A percentile compares a stretch with the other conserved stretches of the same genome.
Evolutionary conservation across 2,329 filamentous ascomycete genomes (phyloP).

Genomic region (Bipolaris victoriae): DNA sequence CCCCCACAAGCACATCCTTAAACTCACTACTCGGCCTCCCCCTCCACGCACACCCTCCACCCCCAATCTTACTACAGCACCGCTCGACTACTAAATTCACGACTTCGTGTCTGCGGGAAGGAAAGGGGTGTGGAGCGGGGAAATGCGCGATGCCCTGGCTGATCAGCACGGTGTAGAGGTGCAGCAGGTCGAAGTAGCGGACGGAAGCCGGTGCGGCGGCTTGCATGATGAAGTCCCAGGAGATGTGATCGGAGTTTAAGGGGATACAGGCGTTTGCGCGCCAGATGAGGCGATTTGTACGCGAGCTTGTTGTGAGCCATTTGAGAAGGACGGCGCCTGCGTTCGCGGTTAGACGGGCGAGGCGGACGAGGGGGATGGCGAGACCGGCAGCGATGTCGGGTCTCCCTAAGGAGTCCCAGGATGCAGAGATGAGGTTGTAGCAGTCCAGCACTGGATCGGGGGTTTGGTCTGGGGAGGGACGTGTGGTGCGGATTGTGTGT

Average conservation of each 20-base stretch:
- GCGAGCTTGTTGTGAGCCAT: slow-evolving; percentile 31
- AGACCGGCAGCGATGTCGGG: slow-evolving; percentile 32
- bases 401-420: slow-evolving; percentile 36
- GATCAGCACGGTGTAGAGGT: slow-evolving; percentile 41
- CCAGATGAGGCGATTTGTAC: slow-evolving; percentile 36
- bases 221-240: slow-evolving; percentile 34
- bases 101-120: slow-evolving; percentile 26
- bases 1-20: slow-evolving; percentile 30
- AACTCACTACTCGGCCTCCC: slow-evolving; percentile 31
- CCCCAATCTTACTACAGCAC: slow-evolving; percentile 35
- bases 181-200: slow-evolving; percentile 34
- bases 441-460: slow-evolving; percentile 26
- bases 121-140: slow-evolving; percentile 12
- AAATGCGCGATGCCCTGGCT: slow-evolving; percentile 38
- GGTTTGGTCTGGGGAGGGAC: neutral
- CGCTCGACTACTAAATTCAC: slow-evolving; percentile 37
- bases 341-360: slow-evolving; percentile 38
- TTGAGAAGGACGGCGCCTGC: slow-evolving; percentile 29
- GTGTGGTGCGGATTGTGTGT: slow-evolving; percentile 5
- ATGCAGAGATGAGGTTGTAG: slow-evolving; percentile 32
- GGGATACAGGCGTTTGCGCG: slow-evolving; percentile 38
- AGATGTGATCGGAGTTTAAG: slow-evolving; percentile 18
- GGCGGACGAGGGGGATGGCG: slow-evolving; percentile 38
- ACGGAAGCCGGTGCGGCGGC: slow-evolving; percentile 21
- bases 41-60: slow-evolving; percentile 15